A percentile compares a stretch with the other conserved stretches of the same genome.
These are phyloP conservation scores for Graphilbum sp. DNA, from an alignment of 2,329 filamentous ascomycete species.

Conservation along the genomic window DNA sequence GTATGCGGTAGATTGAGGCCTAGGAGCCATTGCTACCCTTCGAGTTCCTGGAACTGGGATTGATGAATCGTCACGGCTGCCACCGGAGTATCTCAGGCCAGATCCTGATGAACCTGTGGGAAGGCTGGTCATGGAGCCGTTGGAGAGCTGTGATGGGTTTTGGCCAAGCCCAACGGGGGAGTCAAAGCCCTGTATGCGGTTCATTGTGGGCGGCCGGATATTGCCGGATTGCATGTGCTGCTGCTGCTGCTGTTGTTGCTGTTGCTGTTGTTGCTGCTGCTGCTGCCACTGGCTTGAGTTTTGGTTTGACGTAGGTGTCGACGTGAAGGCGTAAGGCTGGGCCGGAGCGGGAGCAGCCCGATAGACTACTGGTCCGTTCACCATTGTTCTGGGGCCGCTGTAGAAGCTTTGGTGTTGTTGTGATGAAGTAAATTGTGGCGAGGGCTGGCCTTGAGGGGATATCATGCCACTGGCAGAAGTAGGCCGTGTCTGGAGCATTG, in stretches of 20 bases:
- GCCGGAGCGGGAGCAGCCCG: constrained; percentile 42
- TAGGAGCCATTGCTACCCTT: constrained; percentile 20
- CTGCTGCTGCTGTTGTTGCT: constrained; percentile 2
- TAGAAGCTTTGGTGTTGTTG: constrained; percentile 36
- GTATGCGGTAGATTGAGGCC: constrained; percentile 26
- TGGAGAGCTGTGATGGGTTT: constrained; percentile 16
- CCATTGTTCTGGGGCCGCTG: constrained; percentile 28
- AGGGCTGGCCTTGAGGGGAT: constrained; percentile 29
- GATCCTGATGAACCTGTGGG: constrained; percentile 17
- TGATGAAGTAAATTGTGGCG: constrained; percentile 30
- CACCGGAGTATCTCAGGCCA: constrained; percentile 17
- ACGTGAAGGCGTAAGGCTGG: constrained; percentile 63
- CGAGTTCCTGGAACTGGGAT: constrained; percentile 23
- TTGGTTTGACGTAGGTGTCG: constrained; percentile 44
- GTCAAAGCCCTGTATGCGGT: constrained; percentile 24
- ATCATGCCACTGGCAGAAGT: constrained; percentile 47
- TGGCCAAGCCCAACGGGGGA: constrained; percentile 1
- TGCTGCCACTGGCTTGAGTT: constrained; percentile 3
- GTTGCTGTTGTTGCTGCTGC: constrained; percentile 4
- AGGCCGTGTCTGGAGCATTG: constrained; percentile 61
- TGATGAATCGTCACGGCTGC: constrained; percentile 36
- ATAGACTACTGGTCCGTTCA: constrained; percentile 27
- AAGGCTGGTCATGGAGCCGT: constrained; percentile 23
- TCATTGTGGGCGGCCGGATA: constrained; percentile 29
- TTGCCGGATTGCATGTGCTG: constrained; percentile 13